Percentiles rank a stretch among this genome's conserved stretches.
These are phyloP conservation scores for Mantamonas sphyraenae DNA, from an alignment of 78 protist genomes.

Conservation along the genomic window DNA sequence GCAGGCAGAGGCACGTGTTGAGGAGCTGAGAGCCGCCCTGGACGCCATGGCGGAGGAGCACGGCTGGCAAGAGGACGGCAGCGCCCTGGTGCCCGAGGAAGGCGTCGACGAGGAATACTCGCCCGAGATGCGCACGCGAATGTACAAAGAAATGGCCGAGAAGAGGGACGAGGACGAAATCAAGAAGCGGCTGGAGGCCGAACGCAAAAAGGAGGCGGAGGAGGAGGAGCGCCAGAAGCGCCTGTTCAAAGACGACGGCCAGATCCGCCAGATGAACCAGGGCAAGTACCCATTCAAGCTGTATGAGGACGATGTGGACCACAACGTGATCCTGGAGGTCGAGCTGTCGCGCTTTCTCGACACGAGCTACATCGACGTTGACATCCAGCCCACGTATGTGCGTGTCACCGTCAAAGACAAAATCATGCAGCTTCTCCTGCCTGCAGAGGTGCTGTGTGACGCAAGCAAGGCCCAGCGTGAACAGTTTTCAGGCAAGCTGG, in stretches of 20 bases:
- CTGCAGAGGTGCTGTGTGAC: background rate
- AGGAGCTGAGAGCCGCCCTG: background rate
- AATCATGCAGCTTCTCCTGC: slow-evolving; percentile 7
- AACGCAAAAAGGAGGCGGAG: background rate
- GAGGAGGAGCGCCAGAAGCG: slow-evolving; percentile 1
- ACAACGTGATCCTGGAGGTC: background rate
- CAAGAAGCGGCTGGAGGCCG: background rate
- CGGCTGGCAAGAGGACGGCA: background rate
- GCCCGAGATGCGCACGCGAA: background rate
- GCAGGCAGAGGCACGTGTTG: slow-evolving; percentile 22
- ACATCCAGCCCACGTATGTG: slow-evolving; percentile 46
- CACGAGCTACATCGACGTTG: slow-evolving; percentile 35
- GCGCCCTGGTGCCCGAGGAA: background rate
- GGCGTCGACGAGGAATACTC: too few species aligned
- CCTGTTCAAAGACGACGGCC: slow-evolving; percentile 6
- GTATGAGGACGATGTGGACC: slow-evolving; percentile 10
- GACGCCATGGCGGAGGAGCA: background rate
- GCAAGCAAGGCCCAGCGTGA: slow-evolving; percentile 5
- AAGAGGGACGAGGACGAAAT: background rate
- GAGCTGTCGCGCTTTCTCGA: slow-evolving; percentile 19
- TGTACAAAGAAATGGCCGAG: background rate
- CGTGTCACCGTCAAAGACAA: slow-evolving; percentile 30
- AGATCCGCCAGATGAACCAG: slow-evolving; percentile 30
- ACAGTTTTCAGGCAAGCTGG: too few species aligned
- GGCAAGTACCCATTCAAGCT: slow-evolving; percentile 17